These are phyloP conservation scores for Bjerkandera adusta DNA, from an alignment of 1,284 basidiomycete species.

Conservation along the genomic window DNA sequence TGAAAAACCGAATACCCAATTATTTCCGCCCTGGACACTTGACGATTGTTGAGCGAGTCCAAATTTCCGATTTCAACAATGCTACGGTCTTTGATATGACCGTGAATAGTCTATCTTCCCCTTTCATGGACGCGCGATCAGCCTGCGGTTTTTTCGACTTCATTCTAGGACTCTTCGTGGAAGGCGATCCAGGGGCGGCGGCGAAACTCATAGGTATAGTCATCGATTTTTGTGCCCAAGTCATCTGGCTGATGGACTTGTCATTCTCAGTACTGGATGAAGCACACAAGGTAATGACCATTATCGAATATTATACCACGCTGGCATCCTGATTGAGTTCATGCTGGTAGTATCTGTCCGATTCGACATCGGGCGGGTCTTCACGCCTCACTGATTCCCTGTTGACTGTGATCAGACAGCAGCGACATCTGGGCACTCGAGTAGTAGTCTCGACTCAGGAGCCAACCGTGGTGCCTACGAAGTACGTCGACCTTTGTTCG, in stretches of 20 bases:
- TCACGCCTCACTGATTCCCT: constrained; percentile 29
- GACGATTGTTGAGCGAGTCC: constrained; percentile 27
- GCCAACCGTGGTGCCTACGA: constrained; percentile 25
- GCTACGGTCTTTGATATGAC: no score
- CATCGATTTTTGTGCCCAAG: not conserved
- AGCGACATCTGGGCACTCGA: constrained; percentile 32
- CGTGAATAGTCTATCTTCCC: constrained; percentile 54
- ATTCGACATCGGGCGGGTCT: constrained; percentile 17
- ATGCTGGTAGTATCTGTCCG: constrained; percentile 24
- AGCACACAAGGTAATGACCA: constrained; percentile 55
- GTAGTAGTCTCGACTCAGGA: constrained; percentile 25
- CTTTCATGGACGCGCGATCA: constrained; percentile 60
- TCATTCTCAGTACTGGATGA: constrained; percentile 44
- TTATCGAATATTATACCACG: not conserved
- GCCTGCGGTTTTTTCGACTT: constrained; percentile 69
- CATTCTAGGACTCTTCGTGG: constrained; percentile 55
- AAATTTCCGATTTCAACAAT: no score
- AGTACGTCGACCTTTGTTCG: constrained; percentile 28
- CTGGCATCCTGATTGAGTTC: no score
- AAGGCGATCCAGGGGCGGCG: constrained; percentile 45
- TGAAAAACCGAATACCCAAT: constrained; percentile 9
- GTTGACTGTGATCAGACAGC: constrained; percentile 30
- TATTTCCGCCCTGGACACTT: constrained; percentile 25
- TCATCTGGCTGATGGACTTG: not conserved
- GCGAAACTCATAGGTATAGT: constrained; percentile 53